A percentile compares a stretch with the other conserved stretches of the same genome.
Conservation (phyloP, 176 grass and related monocot genomes). For the Phoenix dactylifera region DNA sequence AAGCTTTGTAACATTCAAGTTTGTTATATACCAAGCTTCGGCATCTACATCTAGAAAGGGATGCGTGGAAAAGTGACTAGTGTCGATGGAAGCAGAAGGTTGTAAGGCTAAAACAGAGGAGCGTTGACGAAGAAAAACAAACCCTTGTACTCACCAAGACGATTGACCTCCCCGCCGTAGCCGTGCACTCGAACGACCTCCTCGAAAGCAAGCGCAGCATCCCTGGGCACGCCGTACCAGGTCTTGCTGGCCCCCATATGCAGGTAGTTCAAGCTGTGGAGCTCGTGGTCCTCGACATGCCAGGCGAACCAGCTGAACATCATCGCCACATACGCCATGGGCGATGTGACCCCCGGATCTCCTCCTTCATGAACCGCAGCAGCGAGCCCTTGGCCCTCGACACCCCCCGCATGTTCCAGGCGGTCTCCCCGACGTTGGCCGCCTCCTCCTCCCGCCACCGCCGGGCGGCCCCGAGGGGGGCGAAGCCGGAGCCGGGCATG, state of each 20-base stretch:
- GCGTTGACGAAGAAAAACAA: too few relatives aligned
- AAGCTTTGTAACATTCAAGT: too few relatives aligned
- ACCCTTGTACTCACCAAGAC: conserved; percentile 47
- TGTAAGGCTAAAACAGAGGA: too few relatives aligned
- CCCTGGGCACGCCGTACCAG: conserved; percentile 94
- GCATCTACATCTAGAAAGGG: too few relatives aligned
- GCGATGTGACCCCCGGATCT: conserved; percentile 91
- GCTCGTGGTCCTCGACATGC: conserved; percentile 98
- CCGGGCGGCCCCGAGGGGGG: conserved; percentile 15
- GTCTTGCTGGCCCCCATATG: conserved; percentile 85
- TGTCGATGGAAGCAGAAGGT: too few relatives aligned
- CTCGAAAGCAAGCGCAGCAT: conserved; percentile 85
- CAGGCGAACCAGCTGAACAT: conserved; percentile 99
- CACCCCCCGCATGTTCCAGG: conserved; percentile 91
- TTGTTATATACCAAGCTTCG: too few relatives aligned
- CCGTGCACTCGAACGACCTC: conserved; percentile 74
- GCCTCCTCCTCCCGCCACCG: conserved; percentile 15
- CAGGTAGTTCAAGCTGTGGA: conserved; percentile 95
- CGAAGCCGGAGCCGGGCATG: conserved; percentile 90
- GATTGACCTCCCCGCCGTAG: conserved; percentile 86
- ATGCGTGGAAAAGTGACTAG: too few relatives aligned
- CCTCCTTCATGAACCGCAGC: conserved; percentile 74
- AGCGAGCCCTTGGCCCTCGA: conserved; percentile 68
- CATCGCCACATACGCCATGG: conserved; percentile 98
- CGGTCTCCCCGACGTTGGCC: conserved; percentile 75